These are phyloP conservation scores for Vigna reflexopilosa DNA, from an alignment of 306 rosid genomes.

Conservation along the genomic window DNA sequence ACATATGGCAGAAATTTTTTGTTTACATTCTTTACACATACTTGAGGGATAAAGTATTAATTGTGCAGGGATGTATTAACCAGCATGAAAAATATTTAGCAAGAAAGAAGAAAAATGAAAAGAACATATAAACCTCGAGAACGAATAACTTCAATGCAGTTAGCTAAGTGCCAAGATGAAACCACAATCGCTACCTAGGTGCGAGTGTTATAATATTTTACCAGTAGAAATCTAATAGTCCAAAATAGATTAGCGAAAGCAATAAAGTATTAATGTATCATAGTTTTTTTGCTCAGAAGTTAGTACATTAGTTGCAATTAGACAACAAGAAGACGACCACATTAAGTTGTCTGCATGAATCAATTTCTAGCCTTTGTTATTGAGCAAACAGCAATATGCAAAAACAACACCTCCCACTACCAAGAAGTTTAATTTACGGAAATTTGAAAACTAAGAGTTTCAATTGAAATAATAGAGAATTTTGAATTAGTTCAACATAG, in stretches of 20 bases:
- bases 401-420: neutral
- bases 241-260: neutral
- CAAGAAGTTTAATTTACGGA: neutral
- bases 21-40: neutral
- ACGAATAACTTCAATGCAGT: neutral
- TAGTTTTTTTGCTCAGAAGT: too few relatives aligned
- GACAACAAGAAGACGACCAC: neutral
- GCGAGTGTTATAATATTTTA: neutral
- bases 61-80: neutral
- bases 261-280: neutral
- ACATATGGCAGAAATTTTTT: neutral
- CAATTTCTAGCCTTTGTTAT: neutral
- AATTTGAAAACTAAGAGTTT: constrained; percentile 7
- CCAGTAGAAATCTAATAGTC: neutral
- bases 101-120: neutral
- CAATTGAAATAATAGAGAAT: neutral
- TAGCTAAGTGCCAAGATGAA: neutral
- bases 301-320: neutral
- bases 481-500: neutral
- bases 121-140: neutral
- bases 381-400: neutral
- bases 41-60: neutral
- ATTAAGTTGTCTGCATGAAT: neutral
- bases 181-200: neutral
- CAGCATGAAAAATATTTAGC: neutral